These are phyloP conservation scores for Leccinum subgranulosum DNA, from an alignment of 768 basidiomycete species.

Conservation along the genomic window DNA sequence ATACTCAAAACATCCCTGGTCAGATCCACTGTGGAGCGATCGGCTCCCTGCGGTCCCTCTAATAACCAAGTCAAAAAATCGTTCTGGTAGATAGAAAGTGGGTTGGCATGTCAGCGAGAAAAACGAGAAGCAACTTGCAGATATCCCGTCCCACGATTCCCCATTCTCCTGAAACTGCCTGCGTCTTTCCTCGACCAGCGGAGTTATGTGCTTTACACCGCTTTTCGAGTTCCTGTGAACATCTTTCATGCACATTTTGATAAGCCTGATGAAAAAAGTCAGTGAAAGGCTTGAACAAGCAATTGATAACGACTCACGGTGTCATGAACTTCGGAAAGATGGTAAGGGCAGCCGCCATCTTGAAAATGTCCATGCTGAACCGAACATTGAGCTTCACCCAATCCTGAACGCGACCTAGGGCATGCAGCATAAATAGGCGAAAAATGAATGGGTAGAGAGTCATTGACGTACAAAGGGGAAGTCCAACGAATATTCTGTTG, in stretches of 20 bases:
- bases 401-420: constrained; percentile 17
- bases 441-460: not conserved
- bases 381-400: constrained; percentile 32
- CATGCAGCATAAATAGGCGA: not conserved
- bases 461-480: constrained; percentile 13
- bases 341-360: constrained; percentile 16
- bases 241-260: not conserved
- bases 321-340: constrained; percentile 33
- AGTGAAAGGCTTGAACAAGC: not conserved
- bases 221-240: constrained; percentile 5
- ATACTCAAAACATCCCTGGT: constrained; percentile 9
- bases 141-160: not conserved
- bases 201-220: constrained; percentile 18
- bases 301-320: constrained; percentile 23
- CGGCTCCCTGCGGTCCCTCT: constrained; percentile 17
- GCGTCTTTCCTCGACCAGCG: constrained; percentile 21
- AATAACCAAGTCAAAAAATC: constrained; percentile 36
- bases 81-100: constrained; percentile 15
- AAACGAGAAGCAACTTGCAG: constrained; percentile 2
- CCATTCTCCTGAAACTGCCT: not conserved
- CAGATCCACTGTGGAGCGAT: constrained; percentile 22
- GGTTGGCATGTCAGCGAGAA: not conserved
- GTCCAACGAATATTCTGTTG: constrained; percentile 13
- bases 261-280: not conserved
- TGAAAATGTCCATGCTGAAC: constrained; percentile 18